Percentiles rank a stretch among this genome's conserved stretches.
Evolutionary conservation across 2,329 filamentous ascomycete species (phyloP).

Genomic region (Hypoxylon sp.): DNA sequence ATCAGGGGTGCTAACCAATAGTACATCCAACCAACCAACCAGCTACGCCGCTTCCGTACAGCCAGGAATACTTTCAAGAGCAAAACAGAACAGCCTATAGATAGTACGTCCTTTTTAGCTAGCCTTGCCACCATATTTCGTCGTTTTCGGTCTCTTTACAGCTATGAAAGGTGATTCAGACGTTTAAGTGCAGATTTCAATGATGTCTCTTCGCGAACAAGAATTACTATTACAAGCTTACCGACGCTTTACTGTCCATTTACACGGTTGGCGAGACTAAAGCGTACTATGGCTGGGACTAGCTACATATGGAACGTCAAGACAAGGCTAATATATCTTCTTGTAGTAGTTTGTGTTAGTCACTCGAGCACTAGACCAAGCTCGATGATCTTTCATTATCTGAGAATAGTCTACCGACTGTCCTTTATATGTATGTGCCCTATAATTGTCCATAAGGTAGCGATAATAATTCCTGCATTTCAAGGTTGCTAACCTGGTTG

Average conservation of each 20-base stretch:
- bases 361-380: not conserved
- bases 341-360: not conserved
- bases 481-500: not conserved
- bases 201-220: not conserved
- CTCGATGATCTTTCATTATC: not conserved
- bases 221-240: too few relatives aligned
- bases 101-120: not conserved
- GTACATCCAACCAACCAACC: not conserved
- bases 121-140: not conserved
- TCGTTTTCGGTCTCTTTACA: not conserved
- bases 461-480: not conserved
- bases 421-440: not conserved
- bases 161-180: not conserved
- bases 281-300: not conserved
- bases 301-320: slow-evolving; percentile 5
- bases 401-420: not conserved
- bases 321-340: slow-evolving; percentile 7
- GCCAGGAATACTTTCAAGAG: slow-evolving; percentile 8
- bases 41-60: slow-evolving; percentile 21
- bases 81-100: not conserved
- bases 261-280: not conserved
- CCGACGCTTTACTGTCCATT: too few relatives aligned
- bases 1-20: slow-evolving; percentile 27
- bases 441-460: not conserved
- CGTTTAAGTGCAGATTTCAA: not conserved